Evolutionary conservation across 1,139 yeast species (phyloP).

Genomic region (Pichia sp.): DNA sequence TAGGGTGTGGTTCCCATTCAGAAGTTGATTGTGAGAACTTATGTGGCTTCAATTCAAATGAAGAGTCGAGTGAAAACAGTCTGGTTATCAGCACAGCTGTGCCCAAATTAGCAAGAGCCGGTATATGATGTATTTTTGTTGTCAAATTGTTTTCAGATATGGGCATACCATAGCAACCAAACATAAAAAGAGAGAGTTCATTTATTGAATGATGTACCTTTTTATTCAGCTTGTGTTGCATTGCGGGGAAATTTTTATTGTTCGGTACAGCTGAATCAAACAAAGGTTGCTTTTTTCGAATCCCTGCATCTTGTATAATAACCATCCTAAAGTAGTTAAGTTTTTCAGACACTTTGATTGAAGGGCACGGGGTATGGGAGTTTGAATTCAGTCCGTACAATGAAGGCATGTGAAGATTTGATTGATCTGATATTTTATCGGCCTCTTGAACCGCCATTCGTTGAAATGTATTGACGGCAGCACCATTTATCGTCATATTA

Average conservation of each 20-base stretch:
- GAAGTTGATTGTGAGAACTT: conserved; percentile 2
- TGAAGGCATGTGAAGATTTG: conserved; percentile 15
- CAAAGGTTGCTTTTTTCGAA: conserved; percentile 42
- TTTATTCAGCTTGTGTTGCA: conserved; percentile 20
- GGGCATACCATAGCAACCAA: conserved; percentile 48
- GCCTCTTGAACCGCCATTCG: conserved; percentile 7
- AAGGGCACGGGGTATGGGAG: conserved; percentile 16
- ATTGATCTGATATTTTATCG: conserved; percentile 15
- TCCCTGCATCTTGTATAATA: conserved; percentile 49
- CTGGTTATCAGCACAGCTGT: conserved; percentile 40
- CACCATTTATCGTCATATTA: not conserved
- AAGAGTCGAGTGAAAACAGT: conserved; percentile 31
- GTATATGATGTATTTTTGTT: conserved; percentile 44
- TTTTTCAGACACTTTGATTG: conserved; percentile 29
- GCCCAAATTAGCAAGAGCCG: conserved; percentile 31
- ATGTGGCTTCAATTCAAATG: conserved; percentile 15
- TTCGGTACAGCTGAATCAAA: conserved; percentile 35
- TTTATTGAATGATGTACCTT: conserved; percentile 34
- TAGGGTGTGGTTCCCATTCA: conserved; percentile 25
- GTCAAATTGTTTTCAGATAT: conserved; percentile 39
- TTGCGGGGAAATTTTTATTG: conserved; percentile 6
- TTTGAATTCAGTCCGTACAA: conserved; percentile 22
- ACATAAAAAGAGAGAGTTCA: conserved; percentile 47
- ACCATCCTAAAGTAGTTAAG: conserved; percentile 37
- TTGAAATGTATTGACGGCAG: not conserved